Conservation (phyloP, 176 grass and related monocot genomes). For the Guadua angustifolia region DNA sequence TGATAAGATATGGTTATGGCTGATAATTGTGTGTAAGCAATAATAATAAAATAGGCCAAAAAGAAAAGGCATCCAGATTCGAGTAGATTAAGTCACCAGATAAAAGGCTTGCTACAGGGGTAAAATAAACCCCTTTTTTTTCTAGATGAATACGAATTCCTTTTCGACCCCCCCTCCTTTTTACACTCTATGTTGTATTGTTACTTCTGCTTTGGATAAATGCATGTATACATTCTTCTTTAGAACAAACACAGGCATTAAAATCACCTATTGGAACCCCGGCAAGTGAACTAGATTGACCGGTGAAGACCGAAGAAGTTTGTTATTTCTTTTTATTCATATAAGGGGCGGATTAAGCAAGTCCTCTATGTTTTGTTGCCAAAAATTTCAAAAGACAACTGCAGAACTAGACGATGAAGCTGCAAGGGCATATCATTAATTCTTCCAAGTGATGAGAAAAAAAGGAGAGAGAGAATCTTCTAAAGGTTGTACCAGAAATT, state of each 20-base stretch:
- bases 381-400: neutral
- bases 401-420: neutral
- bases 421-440: neutral
- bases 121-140: slow-evolving; percentile 11
- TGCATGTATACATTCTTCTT: neutral
- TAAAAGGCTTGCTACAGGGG: neutral
- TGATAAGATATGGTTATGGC: neutral
- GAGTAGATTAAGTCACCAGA: neutral
- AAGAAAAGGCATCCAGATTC: neutral
- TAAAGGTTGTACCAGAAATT: neutral
- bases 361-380: neutral
- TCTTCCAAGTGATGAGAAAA: neutral
- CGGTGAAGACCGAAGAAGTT: neutral
- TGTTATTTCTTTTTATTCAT: neutral
- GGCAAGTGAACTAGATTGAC: neutral
- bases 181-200: neutral
- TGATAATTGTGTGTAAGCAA: neutral
- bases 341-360: neutral
- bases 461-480: neutral
- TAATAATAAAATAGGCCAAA: slow-evolving; percentile 9
- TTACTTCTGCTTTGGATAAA: neutral
- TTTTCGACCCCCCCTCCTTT: neutral
- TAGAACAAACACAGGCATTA: neutral
- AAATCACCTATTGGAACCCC: neutral
- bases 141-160: neutral